Evolutionary conservation across 257 asterid genomes (phyloP).

Genomic region (Coffea eugenioides): DNA sequence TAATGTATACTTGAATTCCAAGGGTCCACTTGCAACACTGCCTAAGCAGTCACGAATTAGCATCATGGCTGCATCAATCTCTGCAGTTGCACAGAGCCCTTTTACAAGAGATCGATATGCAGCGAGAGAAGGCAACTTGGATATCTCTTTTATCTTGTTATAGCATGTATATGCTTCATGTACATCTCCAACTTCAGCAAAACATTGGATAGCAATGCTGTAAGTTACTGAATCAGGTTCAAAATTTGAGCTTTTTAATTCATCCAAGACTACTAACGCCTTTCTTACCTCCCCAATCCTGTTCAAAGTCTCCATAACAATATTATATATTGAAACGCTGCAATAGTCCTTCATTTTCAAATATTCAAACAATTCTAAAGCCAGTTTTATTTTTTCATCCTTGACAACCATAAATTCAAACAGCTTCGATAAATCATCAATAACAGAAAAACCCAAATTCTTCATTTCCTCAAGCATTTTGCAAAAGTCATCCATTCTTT

Average conservation of each 20-base stretch:
- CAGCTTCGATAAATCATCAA: constrained; percentile 51
- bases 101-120: constrained; percentile 68
- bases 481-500: constrained; percentile 61
- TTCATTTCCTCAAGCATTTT: constrained; percentile 71
- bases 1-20: constrained; percentile 75
- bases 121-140: constrained; percentile 52
- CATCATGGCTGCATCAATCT: constrained; percentile 74
- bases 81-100: constrained; percentile 62
- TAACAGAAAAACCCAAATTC: constrained; percentile 42
- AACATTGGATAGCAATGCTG: constrained; percentile 60
- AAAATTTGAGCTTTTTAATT: constrained; percentile 42
- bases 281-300: constrained; percentile 53
- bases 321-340: constrained; percentile 54
- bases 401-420: constrained; percentile 51
- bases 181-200: constrained; percentile 48
- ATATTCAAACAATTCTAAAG: constrained; percentile 63
- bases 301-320: constrained; percentile 66
- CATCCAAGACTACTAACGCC: constrained; percentile 62
- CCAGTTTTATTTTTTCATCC: constrained; percentile 32
- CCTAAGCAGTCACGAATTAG: constrained; percentile 81
- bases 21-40: constrained; percentile 58
- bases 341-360: constrained; percentile 46
- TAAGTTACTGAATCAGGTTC: constrained; percentile 58
- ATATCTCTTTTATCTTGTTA: constrained; percentile 59
- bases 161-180: constrained; percentile 71